Evolutionary conservation across 2,329 filamentous ascomycete species (phyloP).

Genomic region (Polychaeton citri): DNA sequence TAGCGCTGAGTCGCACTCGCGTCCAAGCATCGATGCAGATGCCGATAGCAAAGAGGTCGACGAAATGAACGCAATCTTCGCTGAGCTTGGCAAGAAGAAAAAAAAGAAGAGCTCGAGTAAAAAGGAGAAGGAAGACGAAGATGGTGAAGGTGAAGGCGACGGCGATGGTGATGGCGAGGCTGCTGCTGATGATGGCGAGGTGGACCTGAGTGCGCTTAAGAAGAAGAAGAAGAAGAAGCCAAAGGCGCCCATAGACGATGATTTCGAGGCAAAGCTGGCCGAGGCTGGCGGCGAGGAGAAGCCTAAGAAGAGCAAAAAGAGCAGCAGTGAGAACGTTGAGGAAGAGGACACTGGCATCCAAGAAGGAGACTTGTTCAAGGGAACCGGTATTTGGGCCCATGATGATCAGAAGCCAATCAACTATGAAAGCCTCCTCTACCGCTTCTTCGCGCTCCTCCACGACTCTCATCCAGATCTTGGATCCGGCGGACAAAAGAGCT

Average conservation of each 20-base stretch:
- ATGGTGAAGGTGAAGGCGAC: constrained; percentile 21
- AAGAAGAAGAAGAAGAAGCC: constrained; percentile 76
- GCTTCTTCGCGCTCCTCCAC: constrained; percentile 90
- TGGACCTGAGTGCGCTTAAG: constrained; percentile 57
- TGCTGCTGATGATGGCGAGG: constrained; percentile 44
- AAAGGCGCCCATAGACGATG: constrained; percentile 45
- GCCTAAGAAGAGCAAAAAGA: constrained; percentile 35
- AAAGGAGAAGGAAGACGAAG: constrained; percentile 30
- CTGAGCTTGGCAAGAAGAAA: constrained; percentile 44
- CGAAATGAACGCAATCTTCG: constrained; percentile 24
- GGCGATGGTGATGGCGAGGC: constrained; percentile 26
- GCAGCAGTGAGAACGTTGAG: neutral
- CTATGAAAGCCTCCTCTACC: constrained; percentile 73
- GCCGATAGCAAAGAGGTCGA: constrained; percentile 15
- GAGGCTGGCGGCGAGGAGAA: constrained; percentile 42
- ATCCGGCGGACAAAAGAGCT: constrained; percentile 69
- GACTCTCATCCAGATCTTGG: constrained; percentile 95
- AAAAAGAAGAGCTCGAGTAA: constrained; percentile 54
- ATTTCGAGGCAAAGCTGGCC: constrained; percentile 55
- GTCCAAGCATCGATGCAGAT: constrained; percentile 2
- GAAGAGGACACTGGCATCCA: constrained; percentile 26
- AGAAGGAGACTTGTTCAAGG: constrained; percentile 68
- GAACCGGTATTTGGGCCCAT: constrained; percentile 84
- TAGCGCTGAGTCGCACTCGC: constrained; percentile 65
- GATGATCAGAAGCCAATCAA: constrained; percentile 63